Base-by-base conservation (phyloP, 1,139 yeast species). In the Protomyces gravidus region DNA sequence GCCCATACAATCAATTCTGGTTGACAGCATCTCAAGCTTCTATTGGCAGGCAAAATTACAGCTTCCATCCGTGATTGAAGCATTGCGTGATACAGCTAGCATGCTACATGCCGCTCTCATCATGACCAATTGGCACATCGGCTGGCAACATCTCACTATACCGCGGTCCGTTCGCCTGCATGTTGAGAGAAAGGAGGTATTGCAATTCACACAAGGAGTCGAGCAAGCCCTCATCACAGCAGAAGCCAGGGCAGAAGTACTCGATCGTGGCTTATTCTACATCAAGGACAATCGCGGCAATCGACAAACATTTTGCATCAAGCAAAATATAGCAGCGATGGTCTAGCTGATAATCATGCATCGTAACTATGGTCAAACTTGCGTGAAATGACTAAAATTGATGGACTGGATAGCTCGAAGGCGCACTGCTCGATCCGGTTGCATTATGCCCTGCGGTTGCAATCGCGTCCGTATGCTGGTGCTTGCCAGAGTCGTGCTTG, bases 21-120 rank as follows among this genome's bases (percentile, higher is more conserved):
- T 59, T 9, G 62, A 59, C 23, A 40, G 56, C 21, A 32, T 59
- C 26, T 47, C 56, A 5, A 51, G 61, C 26, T 59, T 59, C 39
- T 50, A 40, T 21, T 59, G 61, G 61, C 60, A 59, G 23, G 36
- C 50, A 15, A 32, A 45, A 26, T 36, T 46, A 6, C 46, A 36
- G 39, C 36, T 32, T 36, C 46, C 51, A 13, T 23, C 30, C 26
- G 33, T 46, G 19, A 26, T 46, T 17, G 47, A 45, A 6, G 45
- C 36, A 21, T 42, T 53, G 11, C 50, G 30, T 13, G 28, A 23
- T 9, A 15, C 46, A 2, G 51, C 51, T 6, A n/a, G 9, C 6
- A 25, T 11, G 19, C 21, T 53, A n/a, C 32, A 50, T 15, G 51
- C 58, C 5, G 13, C 25, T 23, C 17, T 53, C 36, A 36, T 53